phyloP scores from a whole-genome alignment of 78 protist genomes.

The Dictyostelium firmibasis region DNA sequence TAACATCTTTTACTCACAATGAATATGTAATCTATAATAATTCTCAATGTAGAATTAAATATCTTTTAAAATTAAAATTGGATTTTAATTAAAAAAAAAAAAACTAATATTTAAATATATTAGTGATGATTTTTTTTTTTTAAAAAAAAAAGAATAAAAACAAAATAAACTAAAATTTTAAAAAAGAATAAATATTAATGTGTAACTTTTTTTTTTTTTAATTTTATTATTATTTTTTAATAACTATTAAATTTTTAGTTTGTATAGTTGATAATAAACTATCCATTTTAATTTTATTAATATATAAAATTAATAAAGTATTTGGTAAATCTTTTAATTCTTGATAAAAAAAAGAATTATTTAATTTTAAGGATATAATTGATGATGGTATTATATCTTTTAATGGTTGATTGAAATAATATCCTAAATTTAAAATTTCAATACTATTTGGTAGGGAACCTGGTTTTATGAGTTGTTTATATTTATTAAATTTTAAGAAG shows the following conservation, averaged over 20 bases:
- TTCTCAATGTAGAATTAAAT: slow-evolving; percentile 24
- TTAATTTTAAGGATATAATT: no score
- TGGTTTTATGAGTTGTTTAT: not conserved
- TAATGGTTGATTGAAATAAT: not conserved
- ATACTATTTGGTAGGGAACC: not conserved
- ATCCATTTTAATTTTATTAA: not conserved
- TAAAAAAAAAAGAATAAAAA: no score
- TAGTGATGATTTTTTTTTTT: not conserved
- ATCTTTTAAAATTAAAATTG: not conserved
- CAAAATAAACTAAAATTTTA: no score
- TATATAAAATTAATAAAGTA: not conserved
- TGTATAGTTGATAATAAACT: not conserved
- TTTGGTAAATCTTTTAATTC: not conserved
- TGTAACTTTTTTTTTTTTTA: no score
- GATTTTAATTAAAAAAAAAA: not conserved
- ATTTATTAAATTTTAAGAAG: no score
- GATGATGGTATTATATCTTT: not conserved
- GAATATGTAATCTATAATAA: slow-evolving; percentile 74
- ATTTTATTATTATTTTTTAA: no score
- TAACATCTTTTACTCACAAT: slow-evolving; percentile 3
- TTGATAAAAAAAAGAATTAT: not conserved
- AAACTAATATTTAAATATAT: not conserved
- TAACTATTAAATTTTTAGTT: no score
- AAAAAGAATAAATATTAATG: no score
- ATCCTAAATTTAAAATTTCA: not conserved